phyloP scores from a whole-genome alignment of 78 protist species.

The Capsaspora owczarzaki region DNA sequence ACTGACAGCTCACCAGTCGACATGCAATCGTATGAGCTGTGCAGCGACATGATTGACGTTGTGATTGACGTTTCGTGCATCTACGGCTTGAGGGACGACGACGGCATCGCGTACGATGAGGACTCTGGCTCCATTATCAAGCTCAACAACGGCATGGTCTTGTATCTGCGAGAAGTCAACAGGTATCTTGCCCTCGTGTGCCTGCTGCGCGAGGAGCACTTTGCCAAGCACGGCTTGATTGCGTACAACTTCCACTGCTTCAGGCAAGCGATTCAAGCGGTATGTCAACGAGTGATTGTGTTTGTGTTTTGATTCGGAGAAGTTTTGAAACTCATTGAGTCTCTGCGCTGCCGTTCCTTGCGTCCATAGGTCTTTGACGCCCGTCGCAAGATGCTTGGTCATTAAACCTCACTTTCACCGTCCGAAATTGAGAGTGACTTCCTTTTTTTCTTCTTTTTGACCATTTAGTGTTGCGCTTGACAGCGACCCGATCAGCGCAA shows the following conservation, averaged over 20 bases:
- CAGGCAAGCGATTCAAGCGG: constrained; percentile 57
- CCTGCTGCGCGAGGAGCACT: constrained; percentile 62
- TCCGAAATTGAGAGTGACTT: too few species aligned
- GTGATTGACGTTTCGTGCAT: constrained; percentile 86
- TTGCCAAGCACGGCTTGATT: constrained; percentile 81
- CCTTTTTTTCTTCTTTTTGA: too few species aligned
- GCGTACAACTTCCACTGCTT: constrained; percentile 83
- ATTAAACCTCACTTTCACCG: too few species aligned
- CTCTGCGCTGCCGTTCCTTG: too few species aligned
- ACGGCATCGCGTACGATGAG: constrained; percentile 51
- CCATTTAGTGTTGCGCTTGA: too few species aligned
- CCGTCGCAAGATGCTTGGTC: too few species aligned
- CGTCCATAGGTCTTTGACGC: too few species aligned
- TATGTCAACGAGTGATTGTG: too few species aligned
- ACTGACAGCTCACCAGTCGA: constrained; percentile 89
- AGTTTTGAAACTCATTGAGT: too few species aligned
- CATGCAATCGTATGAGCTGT: constrained; percentile 85
- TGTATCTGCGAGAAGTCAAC: constrained; percentile 75
- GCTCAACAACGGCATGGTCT: constrained; percentile 61
- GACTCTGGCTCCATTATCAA: constrained; percentile 60
- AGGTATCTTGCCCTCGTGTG: constrained; percentile 84
- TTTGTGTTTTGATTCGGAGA: too few species aligned
- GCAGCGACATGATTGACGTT: constrained; percentile 90
- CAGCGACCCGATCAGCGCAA: too few species aligned
- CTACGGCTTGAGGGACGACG: constrained; percentile 65